Base-by-base conservation (phyloP, 805 yeast genomes). In the Ogataea nakhonphanomensis region DNA sequence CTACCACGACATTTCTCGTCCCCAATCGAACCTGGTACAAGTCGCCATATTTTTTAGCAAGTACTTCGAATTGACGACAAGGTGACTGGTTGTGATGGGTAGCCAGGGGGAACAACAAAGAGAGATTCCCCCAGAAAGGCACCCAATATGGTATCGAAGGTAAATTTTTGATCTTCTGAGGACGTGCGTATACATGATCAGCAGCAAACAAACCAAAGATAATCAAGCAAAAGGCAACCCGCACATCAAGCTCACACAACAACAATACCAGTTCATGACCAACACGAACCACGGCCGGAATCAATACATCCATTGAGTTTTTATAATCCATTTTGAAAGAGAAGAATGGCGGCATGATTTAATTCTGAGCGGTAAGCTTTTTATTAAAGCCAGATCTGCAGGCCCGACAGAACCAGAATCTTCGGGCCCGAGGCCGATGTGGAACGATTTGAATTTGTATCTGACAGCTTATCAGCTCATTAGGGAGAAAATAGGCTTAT, bases 21-120 rank as follows among this genome's bases (percentile, higher is more conserved):
- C 95, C 95, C 39, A 84, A 58, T 33, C 83, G 60, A 31, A 83
- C 67, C 50, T 84, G 91, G 53, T 73, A 83, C 1, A 82, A 73
- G 7, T 57, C 65, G 1, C 74, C 70, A 45, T 71, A 69, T 10
- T 44, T 42, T n/a, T 56, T 33, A 1, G 71, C 38, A 78, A 86
- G 75, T 11, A 59, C 44, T 36, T 59, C 44, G 51, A 74, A 80
- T 7, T 59, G 60, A 12, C 66, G 37, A 8, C 85, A 73, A 0
- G 87, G 85, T 34, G 64, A 51, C 7, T 46, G 39, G 8, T 32
- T 4, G 33, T 44, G 42, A 0, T 5, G 30, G 12, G 35, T 43
- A 0, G 62, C 55, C 14, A 47, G 53, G 1, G 65, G 64, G 15
- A 52, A 48, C 2, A 61, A 39, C 5, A 60, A 7, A 5, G 45